These are phyloP conservation scores for Erigeron philadelphicus DNA, from an alignment of 140 eudicot genomes.

Conservation along the genomic window DNA sequence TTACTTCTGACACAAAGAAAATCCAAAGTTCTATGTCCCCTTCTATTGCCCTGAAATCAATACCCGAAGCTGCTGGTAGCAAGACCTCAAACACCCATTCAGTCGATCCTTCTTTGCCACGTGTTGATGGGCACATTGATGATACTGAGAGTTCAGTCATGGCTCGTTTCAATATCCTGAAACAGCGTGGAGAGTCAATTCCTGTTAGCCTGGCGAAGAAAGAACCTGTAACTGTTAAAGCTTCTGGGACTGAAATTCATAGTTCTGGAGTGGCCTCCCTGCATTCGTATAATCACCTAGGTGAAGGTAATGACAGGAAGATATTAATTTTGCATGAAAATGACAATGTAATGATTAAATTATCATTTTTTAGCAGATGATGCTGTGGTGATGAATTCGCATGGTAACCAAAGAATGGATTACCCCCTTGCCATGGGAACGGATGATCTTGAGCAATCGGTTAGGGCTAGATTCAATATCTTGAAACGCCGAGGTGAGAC, in stretches of 20 bases:
- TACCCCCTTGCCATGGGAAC: neutral
- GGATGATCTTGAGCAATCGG: slow-evolving; percentile 41
- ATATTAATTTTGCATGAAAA: neutral
- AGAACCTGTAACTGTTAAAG: slow-evolving; percentile 19
- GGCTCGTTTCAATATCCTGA: slow-evolving; percentile 54
- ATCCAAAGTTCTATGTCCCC: slow-evolving; percentile 21
- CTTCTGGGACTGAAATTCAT: slow-evolving; percentile 4
- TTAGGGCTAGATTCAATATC: slow-evolving; percentile 49
- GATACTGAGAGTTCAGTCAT: slow-evolving; percentile 44
- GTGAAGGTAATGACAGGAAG: slow-evolving; percentile 17
- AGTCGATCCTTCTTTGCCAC: slow-evolving; percentile 21
- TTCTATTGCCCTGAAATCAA: neutral
- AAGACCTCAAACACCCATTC: slow-evolving; percentile 4
- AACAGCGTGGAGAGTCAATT: slow-evolving; percentile 34
- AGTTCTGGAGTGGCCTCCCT: slow-evolving; percentile 27
- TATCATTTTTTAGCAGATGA: slow-evolving; percentile 23
- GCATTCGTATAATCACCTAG: slow-evolving; percentile 16
- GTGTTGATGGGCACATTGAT: slow-evolving; percentile 19
- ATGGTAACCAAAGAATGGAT: slow-evolving; percentile 16
- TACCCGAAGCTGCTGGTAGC: slow-evolving; percentile 28
- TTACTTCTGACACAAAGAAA: slow-evolving; percentile 26
- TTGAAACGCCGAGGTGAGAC: slow-evolving; percentile 41
- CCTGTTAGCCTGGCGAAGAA: slow-evolving; percentile 26
- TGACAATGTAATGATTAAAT: slow-evolving; percentile 15
- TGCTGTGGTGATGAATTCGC: neutral